A percentile compares a stretch with the other conserved stretches of the same genome.
phyloP scores from a whole-genome alignment of 495 filamentous ascomycete genomes.

The Hypoxylon crocopeplum region DNA sequence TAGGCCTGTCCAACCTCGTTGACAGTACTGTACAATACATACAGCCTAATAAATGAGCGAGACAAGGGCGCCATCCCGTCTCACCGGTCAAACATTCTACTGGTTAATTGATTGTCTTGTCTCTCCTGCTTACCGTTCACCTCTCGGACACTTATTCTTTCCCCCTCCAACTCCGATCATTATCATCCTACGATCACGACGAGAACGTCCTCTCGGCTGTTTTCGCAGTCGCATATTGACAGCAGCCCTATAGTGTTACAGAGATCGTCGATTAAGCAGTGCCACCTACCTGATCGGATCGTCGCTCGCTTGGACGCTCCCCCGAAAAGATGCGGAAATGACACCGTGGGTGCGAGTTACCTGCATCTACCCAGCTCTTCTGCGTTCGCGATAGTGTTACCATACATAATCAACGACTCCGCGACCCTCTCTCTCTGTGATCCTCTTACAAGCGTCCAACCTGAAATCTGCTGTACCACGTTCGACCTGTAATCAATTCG shows the following conservation, averaged over 20 bases:
- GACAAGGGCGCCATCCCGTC: too few species aligned
- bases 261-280: conserved; percentile 8
- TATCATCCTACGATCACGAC: too few species aligned
- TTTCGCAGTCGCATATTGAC: background rate
- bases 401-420: background rate
- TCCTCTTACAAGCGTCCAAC: background rate
- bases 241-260: background rate
- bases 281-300: conserved; percentile 23
- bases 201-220: background rate
- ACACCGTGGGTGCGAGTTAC: too few species aligned
- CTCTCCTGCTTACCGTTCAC: background rate
- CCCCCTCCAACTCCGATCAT: background rate
- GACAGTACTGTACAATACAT: background rate
- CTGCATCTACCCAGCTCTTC: too few species aligned
- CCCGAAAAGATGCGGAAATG: too few species aligned
- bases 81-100: too few species aligned
- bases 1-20: too few species aligned
- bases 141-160: background rate
- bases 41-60: too few species aligned
- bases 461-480: conserved; percentile 9
- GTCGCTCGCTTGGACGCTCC: too few species aligned
- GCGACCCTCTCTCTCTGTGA: background rate
- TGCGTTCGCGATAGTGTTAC: too few species aligned
- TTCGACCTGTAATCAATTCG: background rate
- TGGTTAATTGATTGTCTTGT: background rate